Base-by-base conservation (phyloP, 2,329 filamentous ascomycete genomes). In the Phyllosticta citribraziliensis region DNA sequence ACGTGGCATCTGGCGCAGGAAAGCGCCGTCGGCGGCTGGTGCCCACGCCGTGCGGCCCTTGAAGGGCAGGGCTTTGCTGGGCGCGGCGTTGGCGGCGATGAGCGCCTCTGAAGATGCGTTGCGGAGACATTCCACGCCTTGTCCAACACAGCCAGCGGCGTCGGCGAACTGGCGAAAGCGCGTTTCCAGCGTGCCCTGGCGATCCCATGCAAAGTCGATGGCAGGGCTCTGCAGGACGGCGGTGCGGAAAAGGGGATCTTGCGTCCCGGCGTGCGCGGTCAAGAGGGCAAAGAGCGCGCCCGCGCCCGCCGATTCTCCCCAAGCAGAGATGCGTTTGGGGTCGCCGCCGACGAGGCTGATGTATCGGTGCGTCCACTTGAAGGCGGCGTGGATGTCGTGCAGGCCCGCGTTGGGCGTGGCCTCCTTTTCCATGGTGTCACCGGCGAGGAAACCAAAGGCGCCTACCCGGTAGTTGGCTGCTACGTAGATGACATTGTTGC, bases 271-370 rank as follows among this genome's bases (percentile, higher is more conserved):
- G 20, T 77, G 67, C 0, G 74, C 74, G 19, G 77, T 74, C 11
- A 82, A 67, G 59, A 81, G 80, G 62, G 81, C 78, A 57, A 81
- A 65, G 56, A 82, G 76, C 5, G 78, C 80, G 1, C 77, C 75
- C 1, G 77, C 80, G 1, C 80, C 80, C 0, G 80, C 80, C 8
- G 77, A 80, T 64, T 81, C 56, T 22, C 80, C 80, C 73, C 77
- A 78, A 2, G 78, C 78, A 0, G 76, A 80, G 5, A 82, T 78
- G 4, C 70, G 65, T 3, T 67, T 69, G 9, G 74, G 72, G 63
- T 82, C 77, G 20, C 80, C 80, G 8, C 78, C 76, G 4, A 82
- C 69, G 1, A 76, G 68, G 12, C 67, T 61, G 47, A 81, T 78
- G 64, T 80, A 73, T 55, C 78, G 70, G 52, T 78, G 73, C 0